Base-by-base conservation (phyloP, 331 rosid genomes). In the Cydonia oblonga region DNA sequence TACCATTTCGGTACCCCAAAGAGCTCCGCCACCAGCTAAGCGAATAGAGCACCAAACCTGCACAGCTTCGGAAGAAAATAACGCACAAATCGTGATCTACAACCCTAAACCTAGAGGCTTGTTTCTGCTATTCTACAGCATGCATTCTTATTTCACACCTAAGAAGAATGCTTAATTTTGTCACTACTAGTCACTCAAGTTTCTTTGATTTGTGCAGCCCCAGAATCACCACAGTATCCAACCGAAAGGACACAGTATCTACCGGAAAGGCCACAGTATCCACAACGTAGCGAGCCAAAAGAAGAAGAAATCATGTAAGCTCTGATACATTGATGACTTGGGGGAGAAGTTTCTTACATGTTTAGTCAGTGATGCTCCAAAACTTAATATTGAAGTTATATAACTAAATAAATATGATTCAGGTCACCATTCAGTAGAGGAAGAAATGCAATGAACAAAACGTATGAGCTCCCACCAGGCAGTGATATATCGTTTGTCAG, bases 391-490 rank as follows among this genome's bases (percentile, higher is more conserved):
- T 23, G 15, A 56, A 56, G 61, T 22, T 38, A 6, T 71, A 59
- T 57, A 18, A 40, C 24, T 23, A 46, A 13, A 10, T 25, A n/a
- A 26, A 51, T 30, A 22, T n/a, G 28, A 64, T 42, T 19, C 86
- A 90, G 93, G 79, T 86, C 93, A 71, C 93, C 91, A 3, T 88
- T 90, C 69, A 32, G 61, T 5, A 83, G 87, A 68, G 52, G 58
- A 60, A 79, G 77, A 73, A n/a, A 73, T 24, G 46, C 79, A 51
- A 11, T 3, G 59, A 67, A 65, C 75, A 90, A 59, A 78, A 9
- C 81, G 4, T 70, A 71, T 4, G 91, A 86, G 66, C 57, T 78
- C 22, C 63, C 68, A 13, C 18, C 33, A 12, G 87, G 86, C 44
- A 71, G 77, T 4, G 93, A 86, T 70, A 78, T 84, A 71, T 88